phyloP scores from a whole-genome alignment of 371 early-diverging fungal genomes.

The Mortierella sp. region DNA sequence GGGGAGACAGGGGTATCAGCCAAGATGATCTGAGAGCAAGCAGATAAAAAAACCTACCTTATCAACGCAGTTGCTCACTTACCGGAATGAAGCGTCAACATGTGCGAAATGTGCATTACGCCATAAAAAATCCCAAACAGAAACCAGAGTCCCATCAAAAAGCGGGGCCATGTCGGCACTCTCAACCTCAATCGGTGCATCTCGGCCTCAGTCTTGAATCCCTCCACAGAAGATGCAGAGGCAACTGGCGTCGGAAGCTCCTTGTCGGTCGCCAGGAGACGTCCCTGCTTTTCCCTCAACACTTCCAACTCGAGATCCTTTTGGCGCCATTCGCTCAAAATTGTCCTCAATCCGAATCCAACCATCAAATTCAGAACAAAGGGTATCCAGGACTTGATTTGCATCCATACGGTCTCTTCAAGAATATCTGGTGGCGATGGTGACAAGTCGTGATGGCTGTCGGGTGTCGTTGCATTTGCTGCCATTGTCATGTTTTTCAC shows the following conservation, averaged over 20 bases:
- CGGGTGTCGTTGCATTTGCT: not conserved
- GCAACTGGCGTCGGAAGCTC: not conserved
- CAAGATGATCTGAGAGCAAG: not conserved
- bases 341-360: not conserved
- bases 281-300: not conserved
- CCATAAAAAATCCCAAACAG: not conserved
- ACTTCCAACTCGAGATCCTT: not conserved
- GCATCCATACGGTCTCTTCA: not conserved
- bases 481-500: not conserved
- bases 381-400: not conserved
- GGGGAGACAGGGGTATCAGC: not conserved
- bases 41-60: not conserved
- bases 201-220: constrained; percentile 5
- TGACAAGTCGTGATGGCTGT: not conserved
- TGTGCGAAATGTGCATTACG: not conserved
- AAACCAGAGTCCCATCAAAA: not conserved
- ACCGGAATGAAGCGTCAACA: not conserved
- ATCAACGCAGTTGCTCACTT: not conserved
- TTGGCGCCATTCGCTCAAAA: not conserved
- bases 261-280: not conserved
- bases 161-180: not conserved
- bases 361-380: not conserved
- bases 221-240: not conserved
- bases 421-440: not conserved
- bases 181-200: not conserved